phyloP scores from a whole-genome alignment of 2,329 filamentous ascomycete genomes.

The Metarhizium rileyi region DNA sequence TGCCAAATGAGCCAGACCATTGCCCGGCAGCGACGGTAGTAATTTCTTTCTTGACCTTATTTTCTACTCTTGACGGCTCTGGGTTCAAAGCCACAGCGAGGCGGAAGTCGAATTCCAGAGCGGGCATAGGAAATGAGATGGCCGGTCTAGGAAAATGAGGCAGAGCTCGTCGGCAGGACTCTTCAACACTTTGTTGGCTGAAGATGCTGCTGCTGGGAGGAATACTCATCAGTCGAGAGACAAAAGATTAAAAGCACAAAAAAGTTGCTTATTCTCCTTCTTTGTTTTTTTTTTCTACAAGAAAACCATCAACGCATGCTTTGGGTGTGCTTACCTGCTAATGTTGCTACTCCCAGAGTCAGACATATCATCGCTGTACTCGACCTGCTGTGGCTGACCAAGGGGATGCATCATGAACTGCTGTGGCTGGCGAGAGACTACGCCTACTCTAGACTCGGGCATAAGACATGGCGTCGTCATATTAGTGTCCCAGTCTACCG shows the following conservation, averaged over 20 bases:
- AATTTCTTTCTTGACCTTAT: conserved; percentile 36
- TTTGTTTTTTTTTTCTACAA: too few relatives aligned
- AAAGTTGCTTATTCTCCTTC: too few relatives aligned
- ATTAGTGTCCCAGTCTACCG: conserved; percentile 21
- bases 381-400: background rate
- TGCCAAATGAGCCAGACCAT: conserved; percentile 40
- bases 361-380: conserved; percentile 8
- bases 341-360: conserved; percentile 9
- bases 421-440: background rate
- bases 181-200: conserved; percentile 23
- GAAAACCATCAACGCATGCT: background rate
- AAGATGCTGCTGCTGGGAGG: conserved; percentile 3
- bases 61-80: conserved; percentile 32
- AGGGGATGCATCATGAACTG: conserved; percentile 3
- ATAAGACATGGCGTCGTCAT: conserved; percentile 11
- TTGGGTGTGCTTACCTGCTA: conserved; percentile 4
- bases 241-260: too few relatives aligned
- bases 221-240: background rate
- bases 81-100: conserved; percentile 37
- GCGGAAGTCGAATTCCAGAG: conserved; percentile 39
- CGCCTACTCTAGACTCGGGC: background rate
- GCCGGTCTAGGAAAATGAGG: conserved; percentile 32
- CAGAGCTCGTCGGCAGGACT: conserved; percentile 27
- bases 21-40: conserved; percentile 36
- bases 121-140: conserved; percentile 34